Evolutionary conservation across 2,329 filamentous ascomycete genomes (phyloP), one percentile per base, ranked within the genome.

Genomic region (Amylocarpus encephaloides): DNA sequence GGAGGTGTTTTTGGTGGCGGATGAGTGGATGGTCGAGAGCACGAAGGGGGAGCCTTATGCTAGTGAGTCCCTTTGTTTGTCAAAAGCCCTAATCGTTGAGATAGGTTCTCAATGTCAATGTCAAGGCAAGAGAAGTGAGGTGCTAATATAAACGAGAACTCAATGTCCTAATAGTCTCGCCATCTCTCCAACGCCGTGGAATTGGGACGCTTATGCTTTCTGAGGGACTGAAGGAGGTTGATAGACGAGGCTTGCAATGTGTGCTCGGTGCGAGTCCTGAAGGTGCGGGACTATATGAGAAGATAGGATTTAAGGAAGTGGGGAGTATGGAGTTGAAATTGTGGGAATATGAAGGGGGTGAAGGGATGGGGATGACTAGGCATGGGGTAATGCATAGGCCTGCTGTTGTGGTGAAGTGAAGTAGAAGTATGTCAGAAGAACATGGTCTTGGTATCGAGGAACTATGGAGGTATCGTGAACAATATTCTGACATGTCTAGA

Each of bases 401-500:
- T 36, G 15, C 34, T 13, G 34, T 34, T 34, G 13, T 34, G 9
- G 32, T 9, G 13, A 34, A 9, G 32, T 13, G 34, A 36, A 4
- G 12, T 36, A 36, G 34, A 36, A 5, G 12, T 3, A 36, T 10
- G 15, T 10, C 11, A 5, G 34, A 16, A 36, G 3, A 13, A 36
- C 34, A 36, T 36, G 10, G 15, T 36, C 10, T 36, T 13, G 34
- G 10, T 36, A 36, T 13, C 12, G 34, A 13, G 11, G 34, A 16
- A 13, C 34, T 36, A 13, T 36, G 5, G 34, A 36, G 15, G 34
- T 35, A 18, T 10, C n/a, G 22, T 26, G 7, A 26, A 26, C 22
- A 26, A 26, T 26, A n/a, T 26, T 7, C 4, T 26, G 7, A 26
- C 22, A 26, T 26, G 22, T 26, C 63, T 91, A 88, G 70, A 95